Base-by-base conservation (phyloP, 2,329 filamentous ascomycete genomes). In the Ceratocystis diversiconidia region DNA sequence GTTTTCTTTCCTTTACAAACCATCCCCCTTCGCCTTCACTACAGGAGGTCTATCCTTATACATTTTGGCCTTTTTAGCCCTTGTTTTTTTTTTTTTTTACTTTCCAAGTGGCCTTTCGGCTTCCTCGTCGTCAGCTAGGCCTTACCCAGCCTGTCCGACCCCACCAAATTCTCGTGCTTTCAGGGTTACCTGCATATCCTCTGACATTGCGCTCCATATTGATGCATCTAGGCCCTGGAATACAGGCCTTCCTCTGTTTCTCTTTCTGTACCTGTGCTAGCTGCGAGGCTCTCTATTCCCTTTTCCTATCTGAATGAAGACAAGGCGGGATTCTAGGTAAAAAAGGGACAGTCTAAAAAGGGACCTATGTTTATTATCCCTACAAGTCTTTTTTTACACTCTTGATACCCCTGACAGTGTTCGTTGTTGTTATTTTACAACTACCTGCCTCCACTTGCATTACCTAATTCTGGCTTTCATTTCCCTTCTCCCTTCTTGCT, bases 231-330 rank as follows among this genome's bases (percentile, higher is more conserved):
- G 22, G 22, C 19, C 48, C 55, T 10, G 30, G 28, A 59, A 25
- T 43, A 62, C 22, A 62, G 60, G 36, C 60, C 36, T 12, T 22
- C 22, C 10, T 46, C 6, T 62, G 36, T 62, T 46, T 61, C 60
- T 61, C 2, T 28, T n/a, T 62, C 60, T 62, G 36, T 44, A 43
- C 43, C 60, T 62, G 36, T 62, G 60, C 60, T 62, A 43, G 22
- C 36, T 62, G 36, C 44, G 19, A 19, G 17, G 36, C 44, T 36
- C 60, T 30, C n/a, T 25, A n/a, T 46, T 46, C 43, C 60, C 44
- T 62, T 19, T 46, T 43, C 19, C 60, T 12, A 25, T 15, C 36
- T 46, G 55, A 36, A 59, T 30, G 30, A 52, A 10, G 48, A 28
- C 22, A 52, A 22, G 48, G 25, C 22, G 36, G 36, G 36, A 41